A percentile compares a stretch with the other conserved stretches of the same genome.
Conservation (phyloP, 805 yeast species). For the Wickerhamomyces bisporus region DNA sequence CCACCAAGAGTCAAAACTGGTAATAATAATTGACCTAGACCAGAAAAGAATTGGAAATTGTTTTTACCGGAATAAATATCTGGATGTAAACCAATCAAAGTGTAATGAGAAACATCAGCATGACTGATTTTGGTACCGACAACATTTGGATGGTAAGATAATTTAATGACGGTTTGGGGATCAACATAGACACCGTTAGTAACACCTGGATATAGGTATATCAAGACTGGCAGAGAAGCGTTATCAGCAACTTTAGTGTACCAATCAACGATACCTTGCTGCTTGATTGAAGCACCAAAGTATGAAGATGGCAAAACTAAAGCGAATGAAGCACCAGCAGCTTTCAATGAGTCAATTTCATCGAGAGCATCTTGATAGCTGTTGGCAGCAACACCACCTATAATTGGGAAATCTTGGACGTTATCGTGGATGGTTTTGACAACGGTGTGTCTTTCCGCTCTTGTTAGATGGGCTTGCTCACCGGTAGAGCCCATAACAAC, state of each 20-base stretch:
- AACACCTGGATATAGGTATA: conserved; percentile 42
- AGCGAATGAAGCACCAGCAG: conserved; percentile 36
- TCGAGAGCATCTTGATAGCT: conserved; percentile 39
- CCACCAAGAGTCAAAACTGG: conserved; percentile 45
- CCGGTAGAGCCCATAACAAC: conserved; percentile 53
- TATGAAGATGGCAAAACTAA: conserved; percentile 42
- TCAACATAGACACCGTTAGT: conserved; percentile 31
- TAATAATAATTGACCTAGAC: conserved; percentile 45
- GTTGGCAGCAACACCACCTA: conserved; percentile 47
- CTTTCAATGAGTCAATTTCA: conserved; percentile 31
- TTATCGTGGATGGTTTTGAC: conserved; percentile 30
- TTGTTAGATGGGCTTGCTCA: conserved; percentile 46
- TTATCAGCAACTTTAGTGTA: conserved; percentile 35
- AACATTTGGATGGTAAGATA: conserved; percentile 35
- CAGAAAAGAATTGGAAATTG: conserved; percentile 42
- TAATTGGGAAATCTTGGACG: conserved; percentile 36
- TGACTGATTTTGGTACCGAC: conserved; percentile 50
- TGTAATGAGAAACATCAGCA: conserved; percentile 43
- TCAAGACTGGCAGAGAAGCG: conserved; percentile 33
- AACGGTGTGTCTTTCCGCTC: conserved; percentile 36
- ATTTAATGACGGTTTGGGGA: conserved; percentile 30
- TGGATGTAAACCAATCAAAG: conserved; percentile 39
- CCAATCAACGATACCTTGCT: conserved; percentile 42
- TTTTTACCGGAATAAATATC: conserved; percentile 29
- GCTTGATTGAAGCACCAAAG: conserved; percentile 41